Percentiles rank a stretch among this genome's conserved stretches.
phyloP scores from a whole-genome alignment of 371 early-diverging fungal species.

The Rhizopus delemar region DNA sequence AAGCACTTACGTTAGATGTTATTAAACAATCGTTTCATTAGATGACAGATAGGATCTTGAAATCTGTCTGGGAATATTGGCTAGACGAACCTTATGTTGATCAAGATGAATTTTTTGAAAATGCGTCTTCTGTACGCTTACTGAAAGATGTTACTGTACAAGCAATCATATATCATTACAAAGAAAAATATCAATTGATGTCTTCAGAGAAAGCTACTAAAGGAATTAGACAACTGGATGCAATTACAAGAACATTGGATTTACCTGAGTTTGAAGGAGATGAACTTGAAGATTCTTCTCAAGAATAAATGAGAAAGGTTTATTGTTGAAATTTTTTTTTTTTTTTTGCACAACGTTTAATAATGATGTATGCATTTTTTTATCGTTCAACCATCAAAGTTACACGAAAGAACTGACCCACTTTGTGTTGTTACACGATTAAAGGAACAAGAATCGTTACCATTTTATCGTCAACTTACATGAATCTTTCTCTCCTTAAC shows the following conservation, averaged over 20 bases:
- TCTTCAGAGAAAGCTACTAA: constrained; percentile 9
- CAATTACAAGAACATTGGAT: constrained; percentile 10
- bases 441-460: too few relatives aligned
- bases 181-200: constrained; percentile 8
- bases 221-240: constrained; percentile 9
- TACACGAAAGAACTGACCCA: too few relatives aligned
- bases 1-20: neutral
- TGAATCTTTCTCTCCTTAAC: too few relatives aligned
- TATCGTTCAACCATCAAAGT: too few relatives aligned
- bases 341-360: too few relatives aligned
- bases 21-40: neutral
- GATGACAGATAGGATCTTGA: constrained; percentile 22
- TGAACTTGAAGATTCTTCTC: too few relatives aligned
- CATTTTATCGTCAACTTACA: too few relatives aligned
- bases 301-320: too few relatives aligned
- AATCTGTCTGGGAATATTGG: constrained; percentile 38
- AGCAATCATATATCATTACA: constrained; percentile 15
- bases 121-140: constrained; percentile 17
- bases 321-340: too few relatives aligned
- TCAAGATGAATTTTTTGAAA: constrained; percentile 26
- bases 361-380: too few relatives aligned
- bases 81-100: constrained; percentile 34
- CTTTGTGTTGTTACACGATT: too few relatives aligned
- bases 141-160: constrained; percentile 27
- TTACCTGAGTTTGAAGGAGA: constrained; percentile 7